Base-by-base conservation (phyloP, 108 stramenopile species). In the Chaetoceros tenuissimus region DNA sequence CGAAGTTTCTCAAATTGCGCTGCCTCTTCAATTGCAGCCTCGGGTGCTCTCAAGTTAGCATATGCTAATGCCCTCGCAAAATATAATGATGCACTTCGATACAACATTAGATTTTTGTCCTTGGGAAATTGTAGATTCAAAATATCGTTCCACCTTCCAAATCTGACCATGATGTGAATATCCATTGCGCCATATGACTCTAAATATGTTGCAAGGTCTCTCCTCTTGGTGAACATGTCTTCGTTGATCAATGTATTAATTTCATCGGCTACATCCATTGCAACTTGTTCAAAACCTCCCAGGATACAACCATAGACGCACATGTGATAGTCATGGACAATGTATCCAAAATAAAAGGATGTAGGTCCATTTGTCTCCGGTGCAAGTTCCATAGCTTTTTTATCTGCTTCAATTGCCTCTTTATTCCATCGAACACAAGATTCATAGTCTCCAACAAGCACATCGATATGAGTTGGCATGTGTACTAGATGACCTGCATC, bases 301-400 rank as follows among this genome's bases (percentile, higher is more conserved):
- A 93, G 55, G 27, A 93, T 85, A 1, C 71, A 67, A 18, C 86
- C 85, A 56, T 87, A 93, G 0, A 87, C 79, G 0, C 69, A 61
- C 85, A 93, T 88, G 62, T 93, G 82, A 70, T 78, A 93, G 54
- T 85, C 78, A 64, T 93, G 92, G 27, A 79, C 83, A 61, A 83
- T 79, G 60, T 93, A 93, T 7, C 92, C 92, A 67, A 89, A 87
- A 59, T 87, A 93, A 59, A 93, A 93, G 0, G 79, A 75, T 49
- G 74, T 73, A 19, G 66, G 73, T 21, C 85, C 85, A 29, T 83
- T 79, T 16, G 87, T 89, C 17, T 78, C 72, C 7, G 85, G 87
- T 45, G 78, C 79, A 23, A 46, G 54, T 19, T 58, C 24, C 75
- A 82, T 84, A 34, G 63, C 48, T 61, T 74, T 77, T 61, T 73